These are phyloP conservation scores for Leccinum subrobustum DNA, from an alignment of 1,284 basidiomycete species.

Conservation along the genomic window DNA sequence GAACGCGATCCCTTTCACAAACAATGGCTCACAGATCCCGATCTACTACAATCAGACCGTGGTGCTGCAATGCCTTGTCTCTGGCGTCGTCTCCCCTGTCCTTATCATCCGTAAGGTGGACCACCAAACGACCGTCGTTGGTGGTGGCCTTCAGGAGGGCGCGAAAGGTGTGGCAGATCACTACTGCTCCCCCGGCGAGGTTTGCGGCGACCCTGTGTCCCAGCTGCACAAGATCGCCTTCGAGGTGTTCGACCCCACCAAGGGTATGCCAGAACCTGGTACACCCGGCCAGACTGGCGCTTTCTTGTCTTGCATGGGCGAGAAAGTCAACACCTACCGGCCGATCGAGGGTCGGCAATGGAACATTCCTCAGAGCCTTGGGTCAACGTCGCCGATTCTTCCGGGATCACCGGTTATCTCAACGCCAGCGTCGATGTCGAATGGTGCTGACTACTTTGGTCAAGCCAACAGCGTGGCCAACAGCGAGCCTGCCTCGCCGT, in stretches of 20 bases:
- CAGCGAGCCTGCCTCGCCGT: slow-evolving; percentile 67
- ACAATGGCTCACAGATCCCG: slow-evolving; percentile 75
- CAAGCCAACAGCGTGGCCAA: slow-evolving; percentile 42
- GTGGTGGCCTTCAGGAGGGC: slow-evolving; percentile 80
- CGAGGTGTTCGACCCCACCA: slow-evolving; percentile 77
- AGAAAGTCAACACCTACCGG: slow-evolving; percentile 84
- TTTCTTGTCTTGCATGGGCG: slow-evolving; percentile 84
- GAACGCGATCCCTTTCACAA: slow-evolving; percentile 82
- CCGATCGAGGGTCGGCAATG: slow-evolving; percentile 80
- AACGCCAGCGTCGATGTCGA: slow-evolving; percentile 57
- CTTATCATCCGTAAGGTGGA: slow-evolving; percentile 94
- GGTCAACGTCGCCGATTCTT: slow-evolving; percentile 59
- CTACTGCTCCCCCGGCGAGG: slow-evolving; percentile 79
- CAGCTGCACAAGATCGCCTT: slow-evolving; percentile 95
- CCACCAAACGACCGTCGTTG: slow-evolving; percentile 85
- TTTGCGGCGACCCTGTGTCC: slow-evolving; percentile 90
- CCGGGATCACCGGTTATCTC: slow-evolving; percentile 68
- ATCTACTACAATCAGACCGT: slow-evolving; percentile 97
- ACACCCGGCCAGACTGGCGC: slow-evolving; percentile 74
- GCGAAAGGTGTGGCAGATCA: slow-evolving; percentile 82
- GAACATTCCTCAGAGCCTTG: slow-evolving; percentile 46
- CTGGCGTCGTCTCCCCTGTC: slow-evolving; percentile 90
- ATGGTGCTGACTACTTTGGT: slow-evolving; percentile 60
- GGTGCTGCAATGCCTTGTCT: slow-evolving; percentile 91
- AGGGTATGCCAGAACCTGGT: slow-evolving; percentile 66